Base-by-base conservation (phyloP, 73 alveolate genomes). In the Urostyla sp. region DNA sequence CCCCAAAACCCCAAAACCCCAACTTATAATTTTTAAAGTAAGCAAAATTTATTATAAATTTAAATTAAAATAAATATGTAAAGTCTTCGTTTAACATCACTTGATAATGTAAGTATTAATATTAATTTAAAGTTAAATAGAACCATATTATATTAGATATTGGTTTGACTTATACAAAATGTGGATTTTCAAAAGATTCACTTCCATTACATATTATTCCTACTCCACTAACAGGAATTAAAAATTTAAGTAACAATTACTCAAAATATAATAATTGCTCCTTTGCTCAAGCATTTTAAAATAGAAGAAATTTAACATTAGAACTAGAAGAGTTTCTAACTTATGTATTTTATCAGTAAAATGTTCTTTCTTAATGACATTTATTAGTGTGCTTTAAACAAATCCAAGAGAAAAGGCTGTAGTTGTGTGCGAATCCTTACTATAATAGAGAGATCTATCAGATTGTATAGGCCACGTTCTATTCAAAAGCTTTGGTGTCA, bases 251-350 rank as follows among this genome's bases (percentile, higher is more conserved):
- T 44, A 74, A 61, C 31, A 44, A 35, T 30, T 24, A 54, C 1
- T 51, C 58, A 13, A 10, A 30, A 36, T 78, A 45, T 21, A 58
- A 45, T 24, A 23, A 35, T 50, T 50, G 36, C 6, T 6, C 89
- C 15, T 57, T 78, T 28, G 89, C 89, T 23, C 36, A 78, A 40
- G 54, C 67, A 18, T 45, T 78, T 36, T 55, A 44, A 0, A 67
- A 78, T 21, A 21, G 23, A 10, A 59, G 44, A 31, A 45, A 61
- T 28, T 74, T 78, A 16, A 36, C 57, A 56, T 30, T 60, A 45
- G 89, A 78, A 44, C 63, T 78, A 1, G 82, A 78, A 32, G 89
- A 78, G 49, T 78, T 78, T 52, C 32, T 78, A 44, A 60, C 72
- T 0, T 35, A 53, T 1, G 69, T 69, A 2, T 69, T 69, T n/a